Base-by-base conservation (phyloP, 208 protist genomes). In the Novymonas esmeraldas region DNA sequence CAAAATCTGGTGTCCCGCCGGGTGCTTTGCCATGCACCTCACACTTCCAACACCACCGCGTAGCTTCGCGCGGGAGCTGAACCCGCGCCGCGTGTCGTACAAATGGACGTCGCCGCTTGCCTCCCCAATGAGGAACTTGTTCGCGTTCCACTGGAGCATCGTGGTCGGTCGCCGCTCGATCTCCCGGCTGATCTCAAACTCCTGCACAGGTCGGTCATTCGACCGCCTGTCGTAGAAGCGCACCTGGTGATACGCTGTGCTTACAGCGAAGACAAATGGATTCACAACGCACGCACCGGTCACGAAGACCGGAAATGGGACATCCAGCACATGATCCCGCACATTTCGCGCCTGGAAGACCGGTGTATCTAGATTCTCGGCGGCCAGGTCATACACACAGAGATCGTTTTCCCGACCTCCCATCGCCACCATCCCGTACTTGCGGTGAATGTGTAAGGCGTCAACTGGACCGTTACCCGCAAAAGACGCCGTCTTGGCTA, bases 91-190 rank as follows among this genome's bases (percentile, higher is more conserved):
- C 2, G 89, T 94, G 54, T 94, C 89, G 64, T 94, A 94, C 38
- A 94, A 64, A 66, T 94, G 89, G 42, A 94, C 75, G 71, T 94
- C 89, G 18, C 89, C 89, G 57, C 85, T 92, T 31, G 89, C 82
- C 42, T 94, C 85, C 18, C 89, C 89, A 66, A 94, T 89, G 10
- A 94, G 60, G 75, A 92, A 94, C 48, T 94, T 94, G 67, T 94
- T 94, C 26, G 81, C 76, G 50, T 94, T 94, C 85, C 89, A 94
- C 71, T 94, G 89, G 29, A 92, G 52, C 68, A 94, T 79, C 16
- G 69, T 83, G 13, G 89, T 94, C 16, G 89, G 85, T 0, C 82
- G 73, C n/a, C 89, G 74, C 28, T 92, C 83, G 55, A 94, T 90
- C 65, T 94, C 85, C 24, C 89, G 80, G 66, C 66, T 79, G 49